Conservation (phyloP, 371 early-diverging fungal species). For the Saksenaea vasiformis region DNA sequence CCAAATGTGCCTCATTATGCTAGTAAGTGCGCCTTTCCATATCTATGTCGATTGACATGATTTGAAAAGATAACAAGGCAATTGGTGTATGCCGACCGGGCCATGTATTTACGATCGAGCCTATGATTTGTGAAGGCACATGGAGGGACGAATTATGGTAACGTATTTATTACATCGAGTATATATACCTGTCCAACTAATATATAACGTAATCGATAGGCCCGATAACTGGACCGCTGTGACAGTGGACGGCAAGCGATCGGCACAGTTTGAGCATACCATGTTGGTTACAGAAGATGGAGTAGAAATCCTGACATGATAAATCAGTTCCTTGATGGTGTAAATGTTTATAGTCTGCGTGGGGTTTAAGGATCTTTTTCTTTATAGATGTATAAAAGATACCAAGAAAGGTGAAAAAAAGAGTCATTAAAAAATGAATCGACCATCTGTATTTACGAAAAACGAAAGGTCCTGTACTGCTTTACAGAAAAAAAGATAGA, state of each 20-base stretch:
- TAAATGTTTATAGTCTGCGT: background rate
- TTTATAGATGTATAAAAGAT: too few relatives aligned
- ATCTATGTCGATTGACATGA: background rate
- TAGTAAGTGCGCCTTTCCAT: slow-evolving; percentile 47
- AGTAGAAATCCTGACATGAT: slow-evolving; percentile 85
- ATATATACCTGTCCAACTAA: background rate
- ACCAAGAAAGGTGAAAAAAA: too few relatives aligned
- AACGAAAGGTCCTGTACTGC: too few relatives aligned
- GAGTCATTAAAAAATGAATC: too few relatives aligned
- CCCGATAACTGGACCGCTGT: slow-evolving; percentile 93
- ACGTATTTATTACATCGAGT: background rate
- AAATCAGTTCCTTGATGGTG: background rate
- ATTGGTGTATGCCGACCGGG: slow-evolving; percentile 93
- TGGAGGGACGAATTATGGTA: slow-evolving; percentile 64
- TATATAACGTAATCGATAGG: slow-evolving; percentile 34
- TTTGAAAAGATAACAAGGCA: slow-evolving; percentile 79
- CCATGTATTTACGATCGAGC: slow-evolving; percentile 97
- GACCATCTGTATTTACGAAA: too few relatives aligned
- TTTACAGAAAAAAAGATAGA: too few relatives aligned
- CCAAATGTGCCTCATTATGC: slow-evolving; percentile 97
- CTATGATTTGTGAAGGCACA: slow-evolving; percentile 92
- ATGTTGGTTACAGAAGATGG: slow-evolving; percentile 92
- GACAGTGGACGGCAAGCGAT: slow-evolving; percentile 92
- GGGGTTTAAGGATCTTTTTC: too few relatives aligned
- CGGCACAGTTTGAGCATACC: slow-evolving; percentile 99